Evolutionary conservation across 305 asterid species (phyloP).

Genomic region (Fraxinus xanthoxyloides): DNA sequence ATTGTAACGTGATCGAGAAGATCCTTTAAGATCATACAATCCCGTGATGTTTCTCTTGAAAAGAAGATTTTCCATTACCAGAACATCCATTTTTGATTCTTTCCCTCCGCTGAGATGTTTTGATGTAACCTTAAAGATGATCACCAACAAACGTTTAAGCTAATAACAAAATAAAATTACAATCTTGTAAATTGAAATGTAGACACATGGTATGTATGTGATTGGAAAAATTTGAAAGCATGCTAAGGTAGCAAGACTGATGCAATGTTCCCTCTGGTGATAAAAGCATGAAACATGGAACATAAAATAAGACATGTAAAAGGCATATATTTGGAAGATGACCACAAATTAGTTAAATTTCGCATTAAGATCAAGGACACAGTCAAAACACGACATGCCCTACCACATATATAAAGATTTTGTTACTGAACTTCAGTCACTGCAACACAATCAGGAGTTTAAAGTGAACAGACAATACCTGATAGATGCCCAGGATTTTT

Average conservation of each 20-base stretch:
- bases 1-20: conserved; percentile 76
- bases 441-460: neutral
- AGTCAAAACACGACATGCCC: neutral
- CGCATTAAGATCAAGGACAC: neutral
- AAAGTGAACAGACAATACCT: conserved; percentile 46
- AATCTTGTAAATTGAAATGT: neutral
- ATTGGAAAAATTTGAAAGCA: neutral
- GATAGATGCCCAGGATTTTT: conserved; percentile 84
- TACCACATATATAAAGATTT: neutral
- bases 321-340: neutral
- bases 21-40: conserved; percentile 87
- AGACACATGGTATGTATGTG: neutral
- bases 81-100: conserved; percentile 72
- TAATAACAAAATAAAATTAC: neutral
- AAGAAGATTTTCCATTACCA: conserved; percentile 93
- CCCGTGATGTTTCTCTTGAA: conserved; percentile 61
- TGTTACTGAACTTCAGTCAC: neutral
- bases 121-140: conserved; percentile 50
- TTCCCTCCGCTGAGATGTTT: conserved; percentile 79
- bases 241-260: neutral
- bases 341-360: neutral
- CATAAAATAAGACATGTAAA: neutral
- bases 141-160: conserved; percentile 17
- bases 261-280: neutral
- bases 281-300: neutral